These are phyloP conservation scores for Cyberlindnera veronae DNA, from an alignment of 805 yeast species.

Conservation along the genomic window DNA sequence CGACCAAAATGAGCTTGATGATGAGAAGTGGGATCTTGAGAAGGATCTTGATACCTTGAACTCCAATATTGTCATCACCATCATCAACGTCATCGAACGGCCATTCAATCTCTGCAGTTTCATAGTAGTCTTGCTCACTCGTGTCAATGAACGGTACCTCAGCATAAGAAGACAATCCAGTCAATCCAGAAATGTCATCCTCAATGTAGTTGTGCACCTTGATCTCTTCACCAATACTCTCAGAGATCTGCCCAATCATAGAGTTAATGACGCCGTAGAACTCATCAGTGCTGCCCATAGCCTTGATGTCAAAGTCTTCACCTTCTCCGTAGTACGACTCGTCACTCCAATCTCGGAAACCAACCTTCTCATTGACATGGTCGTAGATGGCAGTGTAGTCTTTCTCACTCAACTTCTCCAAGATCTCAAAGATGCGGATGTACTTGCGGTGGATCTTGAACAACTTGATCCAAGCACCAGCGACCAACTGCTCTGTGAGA, in stretches of 20 bases:
- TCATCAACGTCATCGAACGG: neutral
- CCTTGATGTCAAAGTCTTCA: neutral
- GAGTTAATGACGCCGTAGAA: neutral
- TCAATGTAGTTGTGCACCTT: neutral
- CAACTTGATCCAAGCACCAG: constrained; percentile 9
- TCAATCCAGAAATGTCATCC: neutral
- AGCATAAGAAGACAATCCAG: neutral
- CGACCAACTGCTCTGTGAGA: constrained; percentile 11
- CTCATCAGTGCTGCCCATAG: neutral
- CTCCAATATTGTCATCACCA: neutral
- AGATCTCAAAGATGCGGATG: constrained; percentile 13
- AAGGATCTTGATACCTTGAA: constrained; percentile 11
- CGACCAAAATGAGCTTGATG: constrained; percentile 14
- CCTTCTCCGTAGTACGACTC: constrained; percentile 2
- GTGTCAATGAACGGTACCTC: constrained; percentile 13
- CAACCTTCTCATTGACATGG: constrained; percentile 4
- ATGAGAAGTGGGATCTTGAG: constrained; percentile 17
- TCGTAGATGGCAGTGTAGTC: constrained; percentile 22
- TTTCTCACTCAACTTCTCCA: constrained; percentile 15
- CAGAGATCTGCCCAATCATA: neutral
- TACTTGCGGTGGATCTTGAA: constrained; percentile 7
- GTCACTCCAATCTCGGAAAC: neutral
- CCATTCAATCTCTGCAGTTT: constrained; percentile 1
- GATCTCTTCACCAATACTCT: neutral
- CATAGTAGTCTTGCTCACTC: constrained; percentile 1